Evolutionary conservation across 805 yeast genomes (phyloP).

Genomic region (Candida yuanshanica): DNA sequence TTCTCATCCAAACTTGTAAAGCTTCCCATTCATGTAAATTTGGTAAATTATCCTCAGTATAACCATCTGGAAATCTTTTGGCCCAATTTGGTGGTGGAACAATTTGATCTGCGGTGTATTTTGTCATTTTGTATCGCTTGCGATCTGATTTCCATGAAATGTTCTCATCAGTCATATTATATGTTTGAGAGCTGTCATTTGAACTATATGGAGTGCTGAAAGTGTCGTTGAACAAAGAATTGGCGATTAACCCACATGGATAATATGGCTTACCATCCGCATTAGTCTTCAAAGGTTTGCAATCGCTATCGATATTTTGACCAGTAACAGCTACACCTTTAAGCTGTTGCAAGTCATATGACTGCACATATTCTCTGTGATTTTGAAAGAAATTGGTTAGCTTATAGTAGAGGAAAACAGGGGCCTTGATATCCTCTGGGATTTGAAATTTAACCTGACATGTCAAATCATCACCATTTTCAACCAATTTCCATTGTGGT

Average conservation of each 20-base stretch:
- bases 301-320: slow-evolving; percentile 43
- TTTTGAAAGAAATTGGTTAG: slow-evolving; percentile 90
- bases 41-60: slow-evolving; percentile 76
- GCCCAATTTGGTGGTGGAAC: slow-evolving; percentile 96
- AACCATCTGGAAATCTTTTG: slow-evolving; percentile 75
- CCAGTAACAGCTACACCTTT: slow-evolving; percentile 64
- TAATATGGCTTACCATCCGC: slow-evolving; percentile 59
- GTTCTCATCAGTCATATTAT: slow-evolving; percentile 35
- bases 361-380: slow-evolving; percentile 88
- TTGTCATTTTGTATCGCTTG: slow-evolving; percentile 64
- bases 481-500: slow-evolving; percentile 61
- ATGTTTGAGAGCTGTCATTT: slow-evolving; percentile 5
- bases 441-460: slow-evolving; percentile 71
- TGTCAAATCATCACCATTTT: slow-evolving; percentile 32
- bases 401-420: slow-evolving; percentile 74
- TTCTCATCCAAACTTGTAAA: slow-evolving; percentile 96
- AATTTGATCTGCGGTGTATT: slow-evolving; percentile 60
- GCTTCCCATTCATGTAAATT: slow-evolving; percentile 72
- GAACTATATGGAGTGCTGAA: slow-evolving; percentile 44
- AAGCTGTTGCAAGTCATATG: slow-evolving; percentile 75
- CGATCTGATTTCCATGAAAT: slow-evolving; percentile 87
- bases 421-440: slow-evolving; percentile 64
- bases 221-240: slow-evolving; percentile 87
- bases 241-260: slow-evolving; percentile 95
- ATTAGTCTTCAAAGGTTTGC: slow-evolving; percentile 57